Percentiles rank a stretch among this genome's conserved stretches.
Evolutionary conservation across 805 yeast genomes (phyloP).

Genomic region (Kurtzmaniella fragi): DNA sequence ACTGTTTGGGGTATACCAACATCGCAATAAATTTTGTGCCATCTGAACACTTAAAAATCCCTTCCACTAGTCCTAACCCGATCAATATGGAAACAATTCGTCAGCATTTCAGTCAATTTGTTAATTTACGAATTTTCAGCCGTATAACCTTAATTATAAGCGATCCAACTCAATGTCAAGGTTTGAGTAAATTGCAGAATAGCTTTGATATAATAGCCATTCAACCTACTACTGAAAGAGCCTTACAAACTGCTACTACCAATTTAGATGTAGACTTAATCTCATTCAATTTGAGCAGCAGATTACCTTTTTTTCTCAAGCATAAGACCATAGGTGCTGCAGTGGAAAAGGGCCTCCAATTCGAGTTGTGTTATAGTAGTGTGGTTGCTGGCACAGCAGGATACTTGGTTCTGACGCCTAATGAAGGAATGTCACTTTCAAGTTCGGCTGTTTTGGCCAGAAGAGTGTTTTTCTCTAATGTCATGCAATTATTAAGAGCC

Average conservation of each 20-base stretch:
- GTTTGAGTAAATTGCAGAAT: slow-evolving; percentile 41
- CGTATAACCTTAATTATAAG: slow-evolving; percentile 72
- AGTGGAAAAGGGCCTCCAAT: slow-evolving; percentile 70
- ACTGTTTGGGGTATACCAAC: slow-evolving; percentile 65
- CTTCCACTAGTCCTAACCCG: slow-evolving; percentile 38
- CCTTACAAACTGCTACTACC: slow-evolving; percentile 67
- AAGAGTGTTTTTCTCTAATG: slow-evolving; percentile 64
- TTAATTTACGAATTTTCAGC: slow-evolving; percentile 45
- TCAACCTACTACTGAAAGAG: slow-evolving; percentile 74
- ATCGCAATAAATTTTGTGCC: slow-evolving; percentile 69
- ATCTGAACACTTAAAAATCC: slow-evolving; percentile 48
- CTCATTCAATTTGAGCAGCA: slow-evolving; percentile 59
- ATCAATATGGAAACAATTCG: slow-evolving; percentile 20
- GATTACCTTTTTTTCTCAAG: slow-evolving; percentile 71
- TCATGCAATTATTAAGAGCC: slow-evolving; percentile 71
- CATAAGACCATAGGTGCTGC: slow-evolving; percentile 86
- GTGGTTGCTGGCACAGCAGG: slow-evolving; percentile 40
- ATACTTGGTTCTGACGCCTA: slow-evolving; percentile 13
- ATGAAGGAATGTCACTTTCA: slow-evolving; percentile 13
- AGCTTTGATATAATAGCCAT: slow-evolving; percentile 78
- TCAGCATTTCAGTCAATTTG: slow-evolving; percentile 16
- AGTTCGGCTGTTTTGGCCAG: slow-evolving; percentile 36
- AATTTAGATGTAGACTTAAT: slow-evolving; percentile 78
- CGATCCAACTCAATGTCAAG: slow-evolving; percentile 74
- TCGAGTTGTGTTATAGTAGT: slow-evolving; percentile 70